Conservation (phyloP, 1,139 yeast genomes). For the Kurtzmaniella quercitrusa region DNA sequence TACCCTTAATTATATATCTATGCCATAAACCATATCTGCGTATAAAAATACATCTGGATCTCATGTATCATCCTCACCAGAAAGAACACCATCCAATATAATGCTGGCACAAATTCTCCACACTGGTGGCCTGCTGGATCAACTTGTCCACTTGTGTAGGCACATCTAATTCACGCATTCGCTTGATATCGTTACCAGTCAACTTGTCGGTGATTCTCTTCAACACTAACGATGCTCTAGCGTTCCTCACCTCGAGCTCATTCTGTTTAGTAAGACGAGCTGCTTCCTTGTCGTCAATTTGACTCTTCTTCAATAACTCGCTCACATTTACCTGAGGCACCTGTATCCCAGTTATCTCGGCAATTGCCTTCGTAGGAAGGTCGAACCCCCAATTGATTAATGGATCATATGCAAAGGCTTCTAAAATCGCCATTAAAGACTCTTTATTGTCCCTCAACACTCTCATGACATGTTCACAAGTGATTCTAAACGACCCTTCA, state of each 20-base stretch:
- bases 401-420: conserved; percentile 98
- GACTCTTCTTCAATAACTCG: conserved; percentile 67
- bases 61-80: conserved; percentile 61
- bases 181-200: conserved; percentile 87
- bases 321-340: conserved; percentile 63
- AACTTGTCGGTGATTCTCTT: conserved; percentile 88
- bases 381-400: conserved; percentile 98
- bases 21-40: not conserved
- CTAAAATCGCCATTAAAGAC: conserved; percentile 94
- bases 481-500: conserved; percentile 94
- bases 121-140: conserved; percentile 94
- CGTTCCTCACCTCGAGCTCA: conserved; percentile 77
- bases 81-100: conserved; percentile 99
- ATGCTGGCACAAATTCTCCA: conserved; percentile 93
- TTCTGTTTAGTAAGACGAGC: conserved; percentile 66
- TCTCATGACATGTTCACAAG: conserved; percentile 96
- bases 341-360: conserved; percentile 67
- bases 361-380: conserved; percentile 75
- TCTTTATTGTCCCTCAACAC: conserved; percentile 91
- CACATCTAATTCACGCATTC: conserved; percentile 67
- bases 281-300: conserved; percentile 74
- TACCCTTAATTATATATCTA: not conserved
- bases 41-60: too few relatives aligned
- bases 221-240: conserved; percentile 87
- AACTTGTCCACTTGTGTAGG: conserved; percentile 90